These are phyloP conservation scores for Agarophyton chilense DNA, from an alignment of 23 red algal genomes.

Conservation along the genomic window DNA sequence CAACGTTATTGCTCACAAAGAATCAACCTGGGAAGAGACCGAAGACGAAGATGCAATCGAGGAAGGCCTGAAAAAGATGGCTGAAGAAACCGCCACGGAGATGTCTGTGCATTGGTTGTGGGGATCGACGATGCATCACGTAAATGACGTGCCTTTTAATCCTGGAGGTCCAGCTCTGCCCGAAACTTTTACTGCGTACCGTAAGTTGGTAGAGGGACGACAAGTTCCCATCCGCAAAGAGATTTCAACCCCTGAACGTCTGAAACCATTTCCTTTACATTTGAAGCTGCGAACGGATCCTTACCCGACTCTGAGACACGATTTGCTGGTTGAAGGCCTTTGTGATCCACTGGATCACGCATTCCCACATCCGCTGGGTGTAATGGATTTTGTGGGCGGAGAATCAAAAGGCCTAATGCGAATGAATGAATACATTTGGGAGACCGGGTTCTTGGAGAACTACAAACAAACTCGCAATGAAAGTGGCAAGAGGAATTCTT, in stretches of 20 bases:
- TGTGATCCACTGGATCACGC: slow-evolving; percentile 49
- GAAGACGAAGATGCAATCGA: slow-evolving; percentile 69
- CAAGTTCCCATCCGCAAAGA: slow-evolving; percentile 37
- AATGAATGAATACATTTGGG: slow-evolving; percentile 65
- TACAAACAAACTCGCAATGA: slow-evolving; percentile 95
- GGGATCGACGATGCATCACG: slow-evolving; percentile 76
- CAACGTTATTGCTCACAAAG: slow-evolving; percentile 74
- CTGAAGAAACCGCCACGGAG: slow-evolving; percentile 8
- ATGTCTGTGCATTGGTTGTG: slow-evolving; percentile 49
- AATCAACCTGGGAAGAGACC: slow-evolving; percentile 63
- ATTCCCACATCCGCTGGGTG: slow-evolving; percentile 59
- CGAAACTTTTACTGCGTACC: slow-evolving; percentile 74
- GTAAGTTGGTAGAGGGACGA: slow-evolving; percentile 69
- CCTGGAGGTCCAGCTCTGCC: slow-evolving; percentile 61
- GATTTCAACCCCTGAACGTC: slow-evolving; percentile 47
- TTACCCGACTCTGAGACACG: slow-evolving; percentile 36
- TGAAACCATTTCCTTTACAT: slow-evolving; percentile 47
- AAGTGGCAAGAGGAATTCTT: slow-evolving; percentile 54
- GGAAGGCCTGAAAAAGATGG: slow-evolving; percentile 30
- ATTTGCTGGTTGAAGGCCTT: slow-evolving; percentile 57
- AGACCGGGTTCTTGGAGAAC: slow-evolving; percentile 6
- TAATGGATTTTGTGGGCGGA: slow-evolving; percentile 70
- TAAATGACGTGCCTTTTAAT: slow-evolving; percentile 82
- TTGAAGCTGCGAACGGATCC: slow-evolving; percentile 30
- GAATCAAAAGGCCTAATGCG: slow-evolving; percentile 59